These are phyloP conservation scores for Yamadazyma epiphylla DNA, from an alignment of 1,139 yeast species.

Conservation along the genomic window DNA sequence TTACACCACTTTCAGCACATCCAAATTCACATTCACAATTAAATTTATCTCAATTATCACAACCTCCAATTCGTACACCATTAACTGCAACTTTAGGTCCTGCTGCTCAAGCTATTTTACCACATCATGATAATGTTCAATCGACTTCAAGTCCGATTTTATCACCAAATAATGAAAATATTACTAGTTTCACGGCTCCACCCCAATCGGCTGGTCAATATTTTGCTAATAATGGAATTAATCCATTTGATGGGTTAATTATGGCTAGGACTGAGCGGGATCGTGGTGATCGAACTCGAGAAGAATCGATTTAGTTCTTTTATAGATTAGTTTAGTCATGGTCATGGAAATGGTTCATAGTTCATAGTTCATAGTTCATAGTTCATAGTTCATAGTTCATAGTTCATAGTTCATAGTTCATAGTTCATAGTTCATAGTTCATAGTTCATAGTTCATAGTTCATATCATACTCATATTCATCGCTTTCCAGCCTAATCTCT, in stretches of 20 bases:
- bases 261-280: slow-evolving; percentile 18
- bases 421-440: no score
- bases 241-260: slow-evolving; percentile 42
- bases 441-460: no score
- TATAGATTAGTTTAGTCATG: no score
- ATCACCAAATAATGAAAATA: slow-evolving; percentile 1
- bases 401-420: no score
- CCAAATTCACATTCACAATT: slow-evolving; percentile 14
- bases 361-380: no score
- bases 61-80: slow-evolving; percentile 29
- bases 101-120: slow-evolving; percentile 20
- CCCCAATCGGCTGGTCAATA: slow-evolving; percentile 35
- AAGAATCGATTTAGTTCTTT: no score
- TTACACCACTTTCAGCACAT: slow-evolving; percentile 30
- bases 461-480: no score
- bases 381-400: no score
- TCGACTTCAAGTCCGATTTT: slow-evolving; percentile 3
- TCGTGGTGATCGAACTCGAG: no score
- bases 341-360: no score
- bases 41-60: slow-evolving; percentile 10
- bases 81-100: slow-evolving; percentile 29
- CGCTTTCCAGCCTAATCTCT: no score
- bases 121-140: slow-evolving; percentile 9
- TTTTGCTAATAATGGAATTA: slow-evolving; percentile 35
- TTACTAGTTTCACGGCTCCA: slow-evolving; percentile 23